phyloP scores from a whole-genome alignment of 352 stramenopile genomes.

The Aphanomyces invadans region DNA sequence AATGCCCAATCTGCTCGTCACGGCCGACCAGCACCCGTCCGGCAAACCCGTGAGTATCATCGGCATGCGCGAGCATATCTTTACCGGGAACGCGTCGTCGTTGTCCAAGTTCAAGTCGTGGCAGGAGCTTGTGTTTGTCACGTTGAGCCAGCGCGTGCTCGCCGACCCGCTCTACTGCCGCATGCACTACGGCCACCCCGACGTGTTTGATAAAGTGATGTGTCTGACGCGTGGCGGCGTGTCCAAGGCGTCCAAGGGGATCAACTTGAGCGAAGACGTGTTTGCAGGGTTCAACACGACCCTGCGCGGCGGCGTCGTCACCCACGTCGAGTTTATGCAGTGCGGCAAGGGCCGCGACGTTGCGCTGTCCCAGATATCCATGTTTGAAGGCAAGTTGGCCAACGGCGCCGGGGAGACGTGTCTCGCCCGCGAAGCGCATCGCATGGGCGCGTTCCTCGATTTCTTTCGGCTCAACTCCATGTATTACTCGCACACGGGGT shows the following conservation, averaged over 20 bases:
- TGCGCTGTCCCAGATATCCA: constrained; percentile 67
- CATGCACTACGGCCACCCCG: constrained; percentile 78
- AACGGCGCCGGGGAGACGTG: constrained; percentile 68
- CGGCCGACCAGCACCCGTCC: constrained; percentile 51
- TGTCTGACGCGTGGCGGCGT: constrained; percentile 60
- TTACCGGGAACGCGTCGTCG: constrained; percentile 67
- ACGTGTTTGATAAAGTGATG: constrained; percentile 77
- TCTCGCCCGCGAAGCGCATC: constrained; percentile 60
- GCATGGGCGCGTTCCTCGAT: constrained; percentile 74
- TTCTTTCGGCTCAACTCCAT: constrained; percentile 80
- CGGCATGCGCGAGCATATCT: constrained; percentile 80
- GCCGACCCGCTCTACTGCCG: constrained; percentile 63
- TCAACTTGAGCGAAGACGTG: constrained; percentile 78
- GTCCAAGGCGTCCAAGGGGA: constrained; percentile 69
- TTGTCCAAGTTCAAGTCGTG: constrained; percentile 76
- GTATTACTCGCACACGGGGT: constrained; percentile 79
- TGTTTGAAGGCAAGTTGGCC: constrained; percentile 72
- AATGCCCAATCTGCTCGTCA: constrained; percentile 49
- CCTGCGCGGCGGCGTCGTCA: constrained; percentile 55
- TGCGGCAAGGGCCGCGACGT: constrained; percentile 77
- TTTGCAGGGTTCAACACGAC: constrained; percentile 72
- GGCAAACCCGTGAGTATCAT: constrained; percentile 72
- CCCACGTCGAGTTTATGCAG: constrained; percentile 74
- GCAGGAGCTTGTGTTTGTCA: constrained; percentile 76
- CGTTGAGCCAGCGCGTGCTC: constrained; percentile 64